Evolutionary conservation across 768 basidiomycete genomes (phyloP).

Genomic region (Tricholoma terreum): DNA sequence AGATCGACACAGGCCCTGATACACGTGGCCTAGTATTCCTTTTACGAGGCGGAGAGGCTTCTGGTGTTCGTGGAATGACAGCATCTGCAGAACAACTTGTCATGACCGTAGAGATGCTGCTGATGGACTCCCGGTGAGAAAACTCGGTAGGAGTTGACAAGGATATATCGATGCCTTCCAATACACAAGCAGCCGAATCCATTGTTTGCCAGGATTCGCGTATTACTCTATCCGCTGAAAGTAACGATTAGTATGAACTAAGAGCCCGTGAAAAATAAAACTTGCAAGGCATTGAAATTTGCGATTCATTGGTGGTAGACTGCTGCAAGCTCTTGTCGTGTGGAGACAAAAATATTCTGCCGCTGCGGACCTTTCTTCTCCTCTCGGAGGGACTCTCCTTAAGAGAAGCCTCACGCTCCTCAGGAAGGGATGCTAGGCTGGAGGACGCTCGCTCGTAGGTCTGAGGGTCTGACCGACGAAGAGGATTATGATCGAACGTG

Average conservation of each 20-base stretch:
- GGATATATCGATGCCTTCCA: slow-evolving; percentile 38
- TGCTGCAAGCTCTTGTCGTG: slow-evolving; percentile 3
- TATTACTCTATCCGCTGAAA: slow-evolving; percentile 20
- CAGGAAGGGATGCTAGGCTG: slow-evolving; percentile 48
- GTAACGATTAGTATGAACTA: background rate
- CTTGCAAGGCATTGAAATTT: slow-evolving; percentile 2
- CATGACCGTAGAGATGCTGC: slow-evolving; percentile 55
- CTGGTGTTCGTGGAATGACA: slow-evolving; percentile 40
- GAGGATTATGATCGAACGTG: slow-evolving; percentile 43
- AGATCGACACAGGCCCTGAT: slow-evolving; percentile 35
- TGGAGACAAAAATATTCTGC: slow-evolving; percentile 13
- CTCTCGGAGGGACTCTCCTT: slow-evolving; percentile 13
- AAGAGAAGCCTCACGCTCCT: slow-evolving; percentile 41
- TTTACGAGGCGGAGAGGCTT: background rate
- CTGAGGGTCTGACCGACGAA: slow-evolving; percentile 19
- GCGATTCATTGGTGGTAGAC: background rate
- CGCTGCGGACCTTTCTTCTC: slow-evolving; percentile 9
- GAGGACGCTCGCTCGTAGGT: slow-evolving; percentile 27
- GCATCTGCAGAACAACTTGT: slow-evolving; percentile 59
- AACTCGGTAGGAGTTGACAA: slow-evolving; percentile 34
- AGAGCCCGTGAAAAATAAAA: background rate
- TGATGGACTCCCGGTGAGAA: slow-evolving; percentile 40
- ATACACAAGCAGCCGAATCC: slow-evolving; percentile 34
- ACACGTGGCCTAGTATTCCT: slow-evolving; percentile 21
- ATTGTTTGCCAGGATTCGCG: slow-evolving; percentile 48